Base-by-base conservation (phyloP, 2,329 filamentous ascomycete genomes). In the Penicillium psychrosexuale region DNA sequence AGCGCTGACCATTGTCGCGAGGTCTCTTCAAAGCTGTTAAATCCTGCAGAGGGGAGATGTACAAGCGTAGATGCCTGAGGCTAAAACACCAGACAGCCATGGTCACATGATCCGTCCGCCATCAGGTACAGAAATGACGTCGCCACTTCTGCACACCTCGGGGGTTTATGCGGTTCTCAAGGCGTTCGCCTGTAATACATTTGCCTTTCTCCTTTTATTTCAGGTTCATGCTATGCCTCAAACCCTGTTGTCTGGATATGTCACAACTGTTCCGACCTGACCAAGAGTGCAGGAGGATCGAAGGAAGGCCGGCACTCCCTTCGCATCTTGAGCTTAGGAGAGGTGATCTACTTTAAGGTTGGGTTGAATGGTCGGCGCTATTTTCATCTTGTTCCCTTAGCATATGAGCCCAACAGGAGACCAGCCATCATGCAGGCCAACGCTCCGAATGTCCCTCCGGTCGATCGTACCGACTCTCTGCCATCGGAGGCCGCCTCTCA, bases 251-350 rank as follows among this genome's bases (percentile, higher is more conserved):
- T 17, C 39, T 42, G 65, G 65, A 66, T 59, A 71, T 70, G 68
- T 64, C 55, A 62, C 55, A 49, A 55, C 62, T 57, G 58, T 63
- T 56, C 50, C 57, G 51, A 44, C 48, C 53, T 65, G 54, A 61
- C 56, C 49, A 55, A 60, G 55, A 52, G 58, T 61, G 60, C 57
- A 47, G 59, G 56, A 66, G 58, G 62, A 64, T 62, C 56, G 60
- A 62, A 60, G 61, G 63, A 66, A 64, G 64, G 63, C 63, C 61
- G 59, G 60, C 58, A 50, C 54, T 64, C 57, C 54, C 58, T 62
- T 55, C 47, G 48, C 48, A 44, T 63, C 56, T 47, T 61, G 60
- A 60, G 58, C 63, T 53, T 57, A 58, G 53, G 49, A 46, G 56
- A 51, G 51, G 61, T 58, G 52, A 53, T 48, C 31, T 36, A 53